Evolutionary conservation across 2,329 filamentous ascomycete species (phyloP).

Genomic region (Plectosphaerella plurivora): DNA sequence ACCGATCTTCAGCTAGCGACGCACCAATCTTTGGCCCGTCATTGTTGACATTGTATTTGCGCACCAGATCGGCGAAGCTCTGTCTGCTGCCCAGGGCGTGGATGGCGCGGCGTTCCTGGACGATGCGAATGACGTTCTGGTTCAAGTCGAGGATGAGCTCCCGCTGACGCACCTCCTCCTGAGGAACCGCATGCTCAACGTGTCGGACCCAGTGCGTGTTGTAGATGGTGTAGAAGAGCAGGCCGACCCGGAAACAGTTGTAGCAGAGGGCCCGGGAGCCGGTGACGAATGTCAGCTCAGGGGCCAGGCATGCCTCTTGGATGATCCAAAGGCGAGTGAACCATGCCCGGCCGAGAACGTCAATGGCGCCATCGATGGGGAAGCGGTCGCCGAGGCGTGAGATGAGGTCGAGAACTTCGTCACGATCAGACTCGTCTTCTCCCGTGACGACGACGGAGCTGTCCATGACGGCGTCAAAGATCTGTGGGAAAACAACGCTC

Average conservation of each 20-base stretch:
- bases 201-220: constrained; percentile 21
- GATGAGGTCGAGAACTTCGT: constrained; percentile 19
- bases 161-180: constrained; percentile 11
- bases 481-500: constrained; percentile 9
- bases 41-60: constrained; percentile 24
- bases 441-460: constrained; percentile 11
- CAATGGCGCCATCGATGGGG: constrained; percentile 18
- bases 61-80: constrained; percentile 13
- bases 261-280: constrained; percentile 9
- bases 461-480: constrained; percentile 25
- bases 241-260: constrained; percentile 10
- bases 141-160: constrained; percentile 15
- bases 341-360: constrained; percentile 23
- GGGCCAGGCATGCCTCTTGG: constrained; percentile 21
- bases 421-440: constrained; percentile 16
- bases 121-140: constrained; percentile 16
- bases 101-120: constrained; percentile 18
- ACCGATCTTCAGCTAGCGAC: constrained; percentile 21
- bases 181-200: constrained; percentile 4
- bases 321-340: constrained; percentile 28
- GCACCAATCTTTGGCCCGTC: constrained; percentile 17
- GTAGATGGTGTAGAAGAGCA: constrained; percentile 24
- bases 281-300: constrained; percentile 8
- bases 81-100: too few species aligned
- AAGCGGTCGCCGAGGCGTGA: constrained; percentile 14